A percentile compares a stretch with the other conserved stretches of the same genome.
Evolutionary conservation across 1,284 basidiomycete genomes (phyloP).

Genomic region (Athelia psychrophila): DNA sequence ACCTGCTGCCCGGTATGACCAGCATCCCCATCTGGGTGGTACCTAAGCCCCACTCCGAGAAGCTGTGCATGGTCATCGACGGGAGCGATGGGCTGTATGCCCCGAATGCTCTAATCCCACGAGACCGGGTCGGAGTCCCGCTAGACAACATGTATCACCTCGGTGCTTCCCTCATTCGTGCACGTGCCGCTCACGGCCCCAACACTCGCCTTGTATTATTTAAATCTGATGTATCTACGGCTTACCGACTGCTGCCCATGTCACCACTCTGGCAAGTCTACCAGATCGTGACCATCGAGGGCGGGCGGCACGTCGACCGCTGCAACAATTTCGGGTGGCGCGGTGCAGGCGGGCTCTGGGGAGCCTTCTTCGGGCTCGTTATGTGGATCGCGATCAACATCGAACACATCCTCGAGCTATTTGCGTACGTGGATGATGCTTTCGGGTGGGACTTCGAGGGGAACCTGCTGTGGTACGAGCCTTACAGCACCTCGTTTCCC

Average conservation of each 20-base stretch:
- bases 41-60: constrained; percentile 13
- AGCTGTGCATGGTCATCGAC: constrained; percentile 12
- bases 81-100: constrained; percentile 1
- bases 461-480: background rate
- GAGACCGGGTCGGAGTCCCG: background rate
- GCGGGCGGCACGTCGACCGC: background rate
- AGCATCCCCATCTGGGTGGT: constrained; percentile 5
- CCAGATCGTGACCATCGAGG: background rate
- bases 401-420: background rate
- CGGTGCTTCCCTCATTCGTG: background rate
- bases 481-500: background rate
- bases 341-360: background rate
- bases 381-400: background rate
- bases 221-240: background rate
- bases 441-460: background rate
- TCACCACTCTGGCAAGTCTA: background rate
- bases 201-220: background rate
- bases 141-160: background rate
- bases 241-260: constrained; percentile 1
- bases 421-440: background rate
- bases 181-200: background rate
- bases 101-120: background rate
- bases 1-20: constrained; percentile 15
- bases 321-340: background rate
- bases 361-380: background rate